Conservation (phyloP, 768 basidiomycete genomes). For the Tylopilus rubrobrunneus region DNA sequence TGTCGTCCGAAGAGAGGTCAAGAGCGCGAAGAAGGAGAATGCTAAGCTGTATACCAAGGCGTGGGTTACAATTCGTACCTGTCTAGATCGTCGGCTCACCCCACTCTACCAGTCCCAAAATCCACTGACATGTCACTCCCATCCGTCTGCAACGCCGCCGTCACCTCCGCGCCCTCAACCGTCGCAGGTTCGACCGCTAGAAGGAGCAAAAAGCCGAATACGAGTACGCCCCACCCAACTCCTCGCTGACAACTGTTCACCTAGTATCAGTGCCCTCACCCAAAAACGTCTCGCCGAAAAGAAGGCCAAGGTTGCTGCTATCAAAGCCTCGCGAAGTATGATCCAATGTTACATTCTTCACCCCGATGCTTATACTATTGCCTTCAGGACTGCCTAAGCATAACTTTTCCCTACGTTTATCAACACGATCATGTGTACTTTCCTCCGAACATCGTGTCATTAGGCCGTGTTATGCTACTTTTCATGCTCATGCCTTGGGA, state of each 20-base stretch:
- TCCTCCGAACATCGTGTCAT: constrained; percentile 18
- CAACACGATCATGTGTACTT: constrained; percentile 16
- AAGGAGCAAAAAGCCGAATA: constrained; percentile 95
- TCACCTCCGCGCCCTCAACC: constrained; percentile 84
- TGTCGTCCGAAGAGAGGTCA: constrained; percentile 90
- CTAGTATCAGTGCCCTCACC: constrained; percentile 51
- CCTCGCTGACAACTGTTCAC: not conserved
- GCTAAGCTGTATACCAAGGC: constrained; percentile 97
- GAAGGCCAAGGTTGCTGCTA: constrained; percentile 85
- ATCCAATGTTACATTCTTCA: not conserved
- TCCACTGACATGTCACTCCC: constrained; percentile 95
- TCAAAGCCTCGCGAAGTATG: constrained; percentile 80
- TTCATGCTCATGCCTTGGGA: constrained; percentile 11
- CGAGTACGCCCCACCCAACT: constrained; percentile 50
- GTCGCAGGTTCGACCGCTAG: constrained; percentile 83
- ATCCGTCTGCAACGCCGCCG: constrained; percentile 94
- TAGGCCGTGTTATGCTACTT: constrained; percentile 21
- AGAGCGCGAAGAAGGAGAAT: constrained; percentile 79
- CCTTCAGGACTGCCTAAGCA: constrained; percentile 20
- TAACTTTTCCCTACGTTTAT: not conserved
- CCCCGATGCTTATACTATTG: not conserved
- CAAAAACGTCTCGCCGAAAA: constrained; percentile 90
- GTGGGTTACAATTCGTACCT: constrained; percentile 43
- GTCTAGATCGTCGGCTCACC: not conserved
- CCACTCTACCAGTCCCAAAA: constrained; percentile 68